Conservation (phyloP, 768 basidiomycete genomes). For the Rhizopogon rudus region DNA sequence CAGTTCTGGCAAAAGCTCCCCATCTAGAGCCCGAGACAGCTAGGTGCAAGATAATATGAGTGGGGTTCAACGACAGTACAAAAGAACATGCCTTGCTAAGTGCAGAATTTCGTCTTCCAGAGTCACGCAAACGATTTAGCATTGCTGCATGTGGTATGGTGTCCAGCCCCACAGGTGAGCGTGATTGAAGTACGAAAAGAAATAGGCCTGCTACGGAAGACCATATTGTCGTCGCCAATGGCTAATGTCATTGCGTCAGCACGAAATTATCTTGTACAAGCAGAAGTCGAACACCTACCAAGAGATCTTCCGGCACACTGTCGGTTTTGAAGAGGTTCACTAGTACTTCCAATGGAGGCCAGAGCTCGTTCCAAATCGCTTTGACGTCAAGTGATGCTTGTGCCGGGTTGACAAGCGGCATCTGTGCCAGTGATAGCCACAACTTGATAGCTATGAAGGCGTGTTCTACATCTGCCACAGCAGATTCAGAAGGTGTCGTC, state of each 20-base stretch:
- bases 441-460: slow-evolving; percentile 66
- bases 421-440: slow-evolving; percentile 59
- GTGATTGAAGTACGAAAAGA: slow-evolving; percentile 54
- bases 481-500: slow-evolving; percentile 33
- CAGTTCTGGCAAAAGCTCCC: slow-evolving; percentile 45
- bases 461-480: slow-evolving; percentile 58
- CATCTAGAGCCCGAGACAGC: slow-evolving; percentile 50
- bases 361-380: slow-evolving; percentile 71
- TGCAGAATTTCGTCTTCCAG: slow-evolving; percentile 43
- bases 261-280: not conserved
- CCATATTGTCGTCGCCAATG: slow-evolving; percentile 47
- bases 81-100: slow-evolving; percentile 41
- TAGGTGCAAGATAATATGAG: slow-evolving; percentile 17
- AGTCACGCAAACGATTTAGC: slow-evolving; percentile 44
- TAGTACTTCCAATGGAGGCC: slow-evolving; percentile 63
- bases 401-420: not conserved
- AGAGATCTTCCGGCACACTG: slow-evolving; percentile 34
- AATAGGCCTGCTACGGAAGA: slow-evolving; percentile 64
- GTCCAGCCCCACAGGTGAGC: slow-evolving; percentile 49
- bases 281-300: not conserved
- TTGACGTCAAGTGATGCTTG: slow-evolving; percentile 14
- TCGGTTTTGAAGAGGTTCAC: slow-evolving; percentile 46
- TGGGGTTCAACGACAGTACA: not conserved
- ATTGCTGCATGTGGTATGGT: slow-evolving; percentile 44
- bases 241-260: slow-evolving; percentile 30